These are phyloP conservation scores for Medicago truncatula DNA, from an alignment of 306 rosid species.

Conservation along the genomic window DNA sequence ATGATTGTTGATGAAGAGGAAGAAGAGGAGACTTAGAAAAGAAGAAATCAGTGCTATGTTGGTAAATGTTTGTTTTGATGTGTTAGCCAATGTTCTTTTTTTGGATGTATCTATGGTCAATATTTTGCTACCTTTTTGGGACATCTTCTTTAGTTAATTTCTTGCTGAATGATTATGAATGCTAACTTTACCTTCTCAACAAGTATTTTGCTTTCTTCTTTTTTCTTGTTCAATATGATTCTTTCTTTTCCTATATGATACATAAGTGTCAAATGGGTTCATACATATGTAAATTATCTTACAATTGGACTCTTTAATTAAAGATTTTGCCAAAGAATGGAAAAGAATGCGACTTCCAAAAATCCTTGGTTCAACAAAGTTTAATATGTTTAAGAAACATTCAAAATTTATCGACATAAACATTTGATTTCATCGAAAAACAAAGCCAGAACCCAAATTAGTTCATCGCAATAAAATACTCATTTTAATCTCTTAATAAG, in stretches of 20 bases:
- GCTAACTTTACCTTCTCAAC: not conserved
- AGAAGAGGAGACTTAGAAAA: not conserved
- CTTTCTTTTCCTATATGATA: constrained; percentile 32
- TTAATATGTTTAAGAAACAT: not conserved
- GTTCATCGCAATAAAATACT: too few relatives aligned
- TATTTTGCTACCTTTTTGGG: not conserved
- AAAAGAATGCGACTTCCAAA: constrained; percentile 61
- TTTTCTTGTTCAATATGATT: too few relatives aligned
- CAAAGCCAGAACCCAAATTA: too few relatives aligned
- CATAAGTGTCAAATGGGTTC: constrained; percentile 61
- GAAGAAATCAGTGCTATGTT: not conserved
- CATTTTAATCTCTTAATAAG: too few relatives aligned
- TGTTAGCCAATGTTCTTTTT: not conserved
- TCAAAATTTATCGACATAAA: constrained; percentile 36
- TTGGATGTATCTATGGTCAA: not conserved
- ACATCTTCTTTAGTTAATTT: not conserved
- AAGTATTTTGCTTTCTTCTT: not conserved
- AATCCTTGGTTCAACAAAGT: constrained; percentile 43
- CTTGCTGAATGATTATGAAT: not conserved
- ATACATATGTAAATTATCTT: constrained; percentile 55
- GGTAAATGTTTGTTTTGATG: not conserved
- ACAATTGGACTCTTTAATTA: constrained; percentile 43
- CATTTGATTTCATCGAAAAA: not conserved
- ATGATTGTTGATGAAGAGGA: not conserved
- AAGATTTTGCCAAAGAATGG: constrained; percentile 44